Conservation (phyloP, 352 stramenopile genomes). For the Globisporangium emineosum region DNA sequence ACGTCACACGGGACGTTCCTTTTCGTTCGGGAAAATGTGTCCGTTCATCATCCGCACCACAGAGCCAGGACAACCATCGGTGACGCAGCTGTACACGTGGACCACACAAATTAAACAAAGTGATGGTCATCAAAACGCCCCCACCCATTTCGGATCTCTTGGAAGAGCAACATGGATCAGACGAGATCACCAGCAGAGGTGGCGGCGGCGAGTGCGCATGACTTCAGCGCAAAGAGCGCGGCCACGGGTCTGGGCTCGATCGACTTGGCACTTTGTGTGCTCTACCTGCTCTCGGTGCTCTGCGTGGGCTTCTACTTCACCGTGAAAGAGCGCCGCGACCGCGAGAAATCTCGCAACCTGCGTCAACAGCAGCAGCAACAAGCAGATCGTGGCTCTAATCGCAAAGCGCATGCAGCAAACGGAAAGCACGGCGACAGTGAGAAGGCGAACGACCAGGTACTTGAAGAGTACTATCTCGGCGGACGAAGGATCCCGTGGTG, state of each 20-base stretch:
- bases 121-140: background rate
- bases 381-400: background rate
- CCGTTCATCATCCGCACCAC: background rate
- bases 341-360: slow-evolving; percentile 28
- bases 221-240: background rate
- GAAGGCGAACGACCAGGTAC: slow-evolving; percentile 27
- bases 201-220: too few relatives aligned
- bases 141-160: slow-evolving; percentile 2
- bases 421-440: slow-evolving; percentile 11
- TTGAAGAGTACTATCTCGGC: slow-evolving; percentile 79
- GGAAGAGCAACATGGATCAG: background rate
- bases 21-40: slow-evolving; percentile 7
- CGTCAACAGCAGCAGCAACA: slow-evolving; percentile 19
- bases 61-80: background rate
- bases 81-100: background rate
- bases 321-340: slow-evolving; percentile 43
- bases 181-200: background rate
- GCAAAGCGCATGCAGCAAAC: background rate
- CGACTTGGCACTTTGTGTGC: slow-evolving; percentile 49
- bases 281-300: slow-evolving; percentile 64
- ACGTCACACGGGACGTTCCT: slow-evolving; percentile 25
- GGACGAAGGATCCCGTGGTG: slow-evolving; percentile 68
- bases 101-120: background rate
- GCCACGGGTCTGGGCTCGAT: slow-evolving; percentile 28
- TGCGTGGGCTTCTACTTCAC: slow-evolving; percentile 70